Evolutionary conservation across 768 basidiomycete species (phyloP).

Genomic region (Boletus sp.): DNA sequence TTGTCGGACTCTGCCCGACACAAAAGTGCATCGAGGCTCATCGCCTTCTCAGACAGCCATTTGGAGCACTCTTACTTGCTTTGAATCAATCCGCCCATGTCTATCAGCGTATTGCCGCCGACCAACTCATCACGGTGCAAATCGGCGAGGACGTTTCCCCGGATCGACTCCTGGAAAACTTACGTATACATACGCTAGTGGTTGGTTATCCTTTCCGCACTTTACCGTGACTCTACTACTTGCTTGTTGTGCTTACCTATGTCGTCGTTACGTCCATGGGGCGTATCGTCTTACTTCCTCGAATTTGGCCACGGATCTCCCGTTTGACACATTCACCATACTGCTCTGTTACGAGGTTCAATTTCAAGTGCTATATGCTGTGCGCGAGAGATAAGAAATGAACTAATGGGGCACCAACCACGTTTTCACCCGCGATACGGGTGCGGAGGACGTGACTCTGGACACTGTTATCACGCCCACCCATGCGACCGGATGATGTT

Average conservation of each 20-base stretch:
- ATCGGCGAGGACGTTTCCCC: slow-evolving; percentile 8
- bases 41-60: slow-evolving; percentile 7
- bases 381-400: no score
- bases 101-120: slow-evolving; percentile 12
- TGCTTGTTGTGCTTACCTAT: background rate
- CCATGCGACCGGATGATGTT: no score
- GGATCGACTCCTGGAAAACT: background rate
- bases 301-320: no score
- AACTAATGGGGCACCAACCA: no score
- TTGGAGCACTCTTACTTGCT: slow-evolving; percentile 14
- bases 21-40: slow-evolving; percentile 1
- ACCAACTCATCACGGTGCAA: slow-evolving; percentile 4
- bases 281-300: no score
- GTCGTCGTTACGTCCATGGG: background rate
- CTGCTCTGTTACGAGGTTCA: no score
- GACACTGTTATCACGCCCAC: no score
- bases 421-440: no score
- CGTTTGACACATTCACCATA: no score
- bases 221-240: background rate
- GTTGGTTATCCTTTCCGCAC: background rate
- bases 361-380: no score
- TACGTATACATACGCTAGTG: slow-evolving; percentile 6
- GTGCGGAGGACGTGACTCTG: no score
- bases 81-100: background rate
- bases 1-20: background rate